phyloP scores from a whole-genome alignment of 2,329 filamentous ascomycete genomes.

The Aureobasidium leucospermi region DNA sequence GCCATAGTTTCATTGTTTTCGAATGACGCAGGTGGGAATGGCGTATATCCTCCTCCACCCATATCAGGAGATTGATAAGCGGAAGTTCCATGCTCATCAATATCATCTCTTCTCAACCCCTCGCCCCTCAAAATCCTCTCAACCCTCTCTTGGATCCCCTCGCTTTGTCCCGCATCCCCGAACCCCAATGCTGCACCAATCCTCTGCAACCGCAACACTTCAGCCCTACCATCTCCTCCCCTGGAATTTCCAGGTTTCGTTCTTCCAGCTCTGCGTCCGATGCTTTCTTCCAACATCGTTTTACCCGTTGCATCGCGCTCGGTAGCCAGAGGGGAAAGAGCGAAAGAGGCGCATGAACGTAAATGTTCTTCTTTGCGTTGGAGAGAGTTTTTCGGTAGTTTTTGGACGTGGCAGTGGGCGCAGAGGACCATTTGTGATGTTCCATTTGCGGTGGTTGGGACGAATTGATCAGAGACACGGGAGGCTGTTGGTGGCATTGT shows the following conservation, averaged over 20 bases:
- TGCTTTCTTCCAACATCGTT: background rate
- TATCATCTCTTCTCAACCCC: background rate
- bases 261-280: background rate
- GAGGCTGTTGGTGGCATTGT: conserved; percentile 3
- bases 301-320: background rate
- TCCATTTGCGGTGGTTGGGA: background rate
- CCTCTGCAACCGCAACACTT: background rate
- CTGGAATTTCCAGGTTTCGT: background rate
- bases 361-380: conserved; percentile 5
- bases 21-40: background rate
- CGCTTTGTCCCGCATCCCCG: background rate
- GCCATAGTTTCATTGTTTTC: background rate
- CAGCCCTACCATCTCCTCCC: background rate
- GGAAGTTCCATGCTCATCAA: background rate
- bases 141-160: background rate
- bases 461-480: background rate
- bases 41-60: no score
- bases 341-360: background rate
- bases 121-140: background rate
- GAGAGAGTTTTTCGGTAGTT: conserved; percentile 4
- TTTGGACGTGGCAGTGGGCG: background rate
- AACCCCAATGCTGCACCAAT: background rate
- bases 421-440: background rate
- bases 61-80: background rate
- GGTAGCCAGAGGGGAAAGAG: background rate